Conservation (phyloP, 345 rosid genomes). For the rapeseed (Brassica napus) region DNA sequence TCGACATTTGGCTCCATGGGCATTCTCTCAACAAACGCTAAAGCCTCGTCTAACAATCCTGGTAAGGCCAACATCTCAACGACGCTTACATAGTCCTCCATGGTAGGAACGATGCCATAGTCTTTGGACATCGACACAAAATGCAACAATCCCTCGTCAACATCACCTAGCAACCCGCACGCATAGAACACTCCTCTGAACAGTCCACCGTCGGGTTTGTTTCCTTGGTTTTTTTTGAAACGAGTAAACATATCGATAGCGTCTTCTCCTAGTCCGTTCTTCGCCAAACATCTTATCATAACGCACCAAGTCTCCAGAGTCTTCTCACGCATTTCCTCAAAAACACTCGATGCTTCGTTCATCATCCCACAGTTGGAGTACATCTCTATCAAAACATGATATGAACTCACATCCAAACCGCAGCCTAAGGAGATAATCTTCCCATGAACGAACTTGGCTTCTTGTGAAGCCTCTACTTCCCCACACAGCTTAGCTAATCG, state of each 20-base stretch:
- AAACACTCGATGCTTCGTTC: slow-evolving; percentile 51
- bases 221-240: slow-evolving; percentile 63
- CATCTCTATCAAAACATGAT: slow-evolving; percentile 64
- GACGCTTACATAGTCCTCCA: slow-evolving; percentile 61
- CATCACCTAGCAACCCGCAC: slow-evolving; percentile 67
- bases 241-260: slow-evolving; percentile 67
- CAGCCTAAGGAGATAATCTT: slow-evolving; percentile 38
- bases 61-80: slow-evolving; percentile 69
- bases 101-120: slow-evolving; percentile 57
- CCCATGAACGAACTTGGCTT: slow-evolving; percentile 63
- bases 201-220: slow-evolving; percentile 57
- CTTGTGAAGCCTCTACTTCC: slow-evolving; percentile 56
- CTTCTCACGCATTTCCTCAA: slow-evolving; percentile 55
- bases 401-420: slow-evolving; percentile 44
- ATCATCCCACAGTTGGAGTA: slow-evolving; percentile 61
- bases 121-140: slow-evolving; percentile 68
- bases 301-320: slow-evolving; percentile 62
- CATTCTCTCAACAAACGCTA: slow-evolving; percentile 68
- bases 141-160: slow-evolving; percentile 72
- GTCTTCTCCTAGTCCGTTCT: slow-evolving; percentile 76
- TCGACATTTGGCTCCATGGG: slow-evolving; percentile 59
- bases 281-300: slow-evolving; percentile 70
- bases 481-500: slow-evolving; percentile 62
- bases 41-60: slow-evolving; percentile 77
- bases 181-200: slow-evolving; percentile 61